Evolutionary conservation across 495 filamentous ascomycete genomes (phyloP), one percentile per base, ranked within the genome.

Genomic region (Aspergillus cavernicola): DNA sequence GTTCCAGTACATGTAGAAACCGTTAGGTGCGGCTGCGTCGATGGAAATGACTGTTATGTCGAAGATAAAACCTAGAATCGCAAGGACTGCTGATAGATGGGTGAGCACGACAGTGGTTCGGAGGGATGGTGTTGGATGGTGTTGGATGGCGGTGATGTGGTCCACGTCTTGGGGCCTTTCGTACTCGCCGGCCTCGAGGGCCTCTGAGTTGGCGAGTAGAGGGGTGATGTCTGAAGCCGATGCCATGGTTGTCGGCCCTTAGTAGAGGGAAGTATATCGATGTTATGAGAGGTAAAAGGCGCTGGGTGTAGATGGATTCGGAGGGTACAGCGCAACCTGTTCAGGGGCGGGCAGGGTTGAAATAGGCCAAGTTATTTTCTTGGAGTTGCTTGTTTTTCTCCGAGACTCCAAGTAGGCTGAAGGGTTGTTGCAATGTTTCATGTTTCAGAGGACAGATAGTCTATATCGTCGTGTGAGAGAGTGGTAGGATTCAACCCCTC

Each of bases 1-100:
- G n/a, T 18, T 5, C 40, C 41, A 53, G 22, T 16, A 43, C 24
- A 53, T 16, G 32, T 53, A 53, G 40, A 37, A 53, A 3, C 29
- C 31, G n/a, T 22, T 10, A 3, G 50, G 29, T 4, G 31, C 15
- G 16, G 50, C 41, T 1, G 15, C n/a, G 32, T 41, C 15, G 32
- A 53, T 38, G 10, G 22, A n/a, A 13, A 44, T 3, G n/a, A 42
- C 50, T 12, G 15, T 31, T 11, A 45, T 13, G 32, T 44, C 31
- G n/a, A 38, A 38, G 23, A 38, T 6, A 8, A 53, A 24, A 2
- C 28, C 40, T 2, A 29, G 3, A 7, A 28, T 18, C 2, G 50
- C 32, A n/a, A 53, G 26, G 20, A 18, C 23, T 1, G 23, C 22
- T 11, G 50, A 53, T 1, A 53, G 20, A 4, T 12, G 13, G 22